Base-by-base conservation (phyloP, 257 asterid species). In the Solanum corneliomulleri region DNA sequence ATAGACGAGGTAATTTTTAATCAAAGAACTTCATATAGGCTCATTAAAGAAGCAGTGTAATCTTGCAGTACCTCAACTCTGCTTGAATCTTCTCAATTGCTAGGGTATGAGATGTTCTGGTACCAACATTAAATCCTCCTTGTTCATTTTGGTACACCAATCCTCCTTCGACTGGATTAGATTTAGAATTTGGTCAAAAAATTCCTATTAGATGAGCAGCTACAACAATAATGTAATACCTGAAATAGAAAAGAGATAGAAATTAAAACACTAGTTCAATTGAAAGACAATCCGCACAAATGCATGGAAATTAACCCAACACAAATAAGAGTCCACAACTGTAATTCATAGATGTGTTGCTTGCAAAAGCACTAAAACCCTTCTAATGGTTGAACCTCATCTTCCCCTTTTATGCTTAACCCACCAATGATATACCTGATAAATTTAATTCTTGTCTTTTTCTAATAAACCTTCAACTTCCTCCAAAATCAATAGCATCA, bases 391-490 rank as follows among this genome's bases (percentile, higher is more conserved):
- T 41, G 42, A 84, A 42, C n/a, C 8, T 27, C 11, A 42, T 41
- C 76, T 68, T 84, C 70, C 33, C n/a, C 5, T 66, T 37, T 8
- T 37, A 18, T 7, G 23, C 58, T 27, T 35, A 68, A 6, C 62
- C 74, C 86, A 35, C 49, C 49, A 88, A 74, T 93, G 95, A 84
- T 88, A 86, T 58, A 66, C 58, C 88, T 82, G 5, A 89, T 87
- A 92, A 64, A 41, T 68, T 89, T 87, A 86, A 92, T 60, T 75
- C 31, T 68, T 86, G 25, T 74, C 82, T 39, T 82, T 33, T 71
- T 41, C 74, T 13, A 75, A 44, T 82, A 31, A 71, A 85, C 29
- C 83, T 8, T 58, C 25, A 16, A 52, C 62, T 52, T 52, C 62
- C 62, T 16, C 62, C 62, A 52, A 52, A 52, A 23, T 16, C 8